phyloP scores from a whole-genome alignment of 768 basidiomycete species.

The Agaricus sinodeliciosus region DNA sequence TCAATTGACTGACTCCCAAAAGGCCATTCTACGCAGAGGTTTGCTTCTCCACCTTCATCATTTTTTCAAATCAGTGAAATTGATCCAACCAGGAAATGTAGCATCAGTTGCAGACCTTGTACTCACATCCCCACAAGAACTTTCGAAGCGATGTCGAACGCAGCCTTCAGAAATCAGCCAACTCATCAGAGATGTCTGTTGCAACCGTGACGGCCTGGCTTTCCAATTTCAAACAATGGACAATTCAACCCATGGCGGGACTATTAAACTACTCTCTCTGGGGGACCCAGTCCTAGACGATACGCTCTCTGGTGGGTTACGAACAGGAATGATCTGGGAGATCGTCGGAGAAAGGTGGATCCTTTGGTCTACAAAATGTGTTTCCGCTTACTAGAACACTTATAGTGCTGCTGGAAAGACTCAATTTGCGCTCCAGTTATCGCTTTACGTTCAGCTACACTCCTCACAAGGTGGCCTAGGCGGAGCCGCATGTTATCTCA shows the following conservation, averaged over 20 bases:
- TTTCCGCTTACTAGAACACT: not conserved
- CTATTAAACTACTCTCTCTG: constrained; percentile 57
- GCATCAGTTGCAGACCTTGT: constrained; percentile 43
- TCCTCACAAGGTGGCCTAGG: constrained; percentile 44
- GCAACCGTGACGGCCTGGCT: constrained; percentile 24
- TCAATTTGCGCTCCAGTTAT: constrained; percentile 81
- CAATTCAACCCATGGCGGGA: constrained; percentile 26
- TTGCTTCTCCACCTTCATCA: not conserved
- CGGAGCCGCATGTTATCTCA: constrained; percentile 74
- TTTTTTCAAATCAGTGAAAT: not conserved
- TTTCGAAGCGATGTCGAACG: constrained; percentile 51
- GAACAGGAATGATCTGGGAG: constrained; percentile 81
- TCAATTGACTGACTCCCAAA: constrained; percentile 14
- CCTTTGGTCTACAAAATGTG: constrained; percentile 1
- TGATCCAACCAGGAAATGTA: constrained; percentile 36
- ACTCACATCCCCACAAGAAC: constrained; percentile 38
- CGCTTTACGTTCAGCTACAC: constrained; percentile 73
- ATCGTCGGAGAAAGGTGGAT: constrained; percentile 81
- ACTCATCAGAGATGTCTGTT: constrained; percentile 46
- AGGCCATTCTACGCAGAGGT: constrained; percentile 27
- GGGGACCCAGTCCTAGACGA: constrained; percentile 68
- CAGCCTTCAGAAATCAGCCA: constrained; percentile 40
- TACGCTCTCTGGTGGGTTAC: constrained; percentile 72
- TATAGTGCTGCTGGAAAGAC: constrained; percentile 91
- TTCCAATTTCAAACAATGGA: constrained; percentile 34